A percentile compares a stretch with the other conserved stretches of the same genome.
phyloP scores from a whole-genome alignment of 352 stramenopile genomes.

The Pythium apleroticum region DNA sequence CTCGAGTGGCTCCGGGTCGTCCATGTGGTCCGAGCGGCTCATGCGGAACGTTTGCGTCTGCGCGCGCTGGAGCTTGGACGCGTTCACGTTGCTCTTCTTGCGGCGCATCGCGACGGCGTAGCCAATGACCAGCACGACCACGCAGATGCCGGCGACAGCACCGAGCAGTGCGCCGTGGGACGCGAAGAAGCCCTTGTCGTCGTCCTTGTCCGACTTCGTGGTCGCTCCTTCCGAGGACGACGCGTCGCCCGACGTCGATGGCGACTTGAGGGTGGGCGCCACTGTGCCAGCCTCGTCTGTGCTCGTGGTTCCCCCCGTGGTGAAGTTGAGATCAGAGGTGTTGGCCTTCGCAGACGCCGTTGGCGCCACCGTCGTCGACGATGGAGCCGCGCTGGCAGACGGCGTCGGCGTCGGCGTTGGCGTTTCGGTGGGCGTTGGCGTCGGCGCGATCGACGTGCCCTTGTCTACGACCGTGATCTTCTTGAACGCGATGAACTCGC shows the following conservation, averaged over 20 bases:
- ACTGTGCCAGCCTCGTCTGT: slow-evolving; percentile 14
- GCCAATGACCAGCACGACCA: slow-evolving; percentile 21
- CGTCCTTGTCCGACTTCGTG: slow-evolving; percentile 39
- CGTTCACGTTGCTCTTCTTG: slow-evolving; percentile 15
- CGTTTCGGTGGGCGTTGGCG: slow-evolving; percentile 17
- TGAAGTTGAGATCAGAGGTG: slow-evolving; percentile 13
- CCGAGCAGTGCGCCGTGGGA: slow-evolving; percentile 19
- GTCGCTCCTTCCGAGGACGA: slow-evolving; percentile 6
- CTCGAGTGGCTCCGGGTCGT: slow-evolving; percentile 24
- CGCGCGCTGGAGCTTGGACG: slow-evolving; percentile 5
- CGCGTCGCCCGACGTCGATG: background rate
- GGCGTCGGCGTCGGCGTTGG: slow-evolving; percentile 20
- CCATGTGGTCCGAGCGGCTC: slow-evolving; percentile 19
- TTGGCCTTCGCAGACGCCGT: slow-evolving; percentile 7
- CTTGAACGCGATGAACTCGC: slow-evolving; percentile 68
- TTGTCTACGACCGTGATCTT: slow-evolving; percentile 64
- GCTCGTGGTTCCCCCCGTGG: background rate
- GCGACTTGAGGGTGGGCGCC: background rate
- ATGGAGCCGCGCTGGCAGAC: slow-evolving; percentile 15
- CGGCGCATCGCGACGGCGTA: slow-evolving; percentile 26
- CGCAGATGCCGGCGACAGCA: slow-evolving; percentile 14
- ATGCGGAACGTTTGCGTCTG: slow-evolving; percentile 19
- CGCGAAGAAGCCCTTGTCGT: slow-evolving; percentile 43
- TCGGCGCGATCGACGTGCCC: slow-evolving; percentile 35
- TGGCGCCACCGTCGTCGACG: slow-evolving; percentile 19